Conservation (phyloP, 108 stramenopile species). For the Stephanodiscus minutulus region DNA sequence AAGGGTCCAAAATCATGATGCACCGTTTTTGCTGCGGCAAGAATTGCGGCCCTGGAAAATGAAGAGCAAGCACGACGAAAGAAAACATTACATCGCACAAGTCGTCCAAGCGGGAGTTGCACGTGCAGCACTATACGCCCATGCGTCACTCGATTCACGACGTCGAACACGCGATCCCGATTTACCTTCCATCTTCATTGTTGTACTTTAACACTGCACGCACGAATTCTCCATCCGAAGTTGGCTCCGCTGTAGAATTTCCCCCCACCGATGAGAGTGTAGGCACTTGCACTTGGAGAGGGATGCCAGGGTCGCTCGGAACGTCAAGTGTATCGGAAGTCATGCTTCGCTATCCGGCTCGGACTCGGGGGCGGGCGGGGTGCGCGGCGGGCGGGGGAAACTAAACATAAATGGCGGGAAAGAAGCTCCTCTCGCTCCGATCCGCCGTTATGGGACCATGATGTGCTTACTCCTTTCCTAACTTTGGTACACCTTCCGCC, state of each 20-base stretch:
- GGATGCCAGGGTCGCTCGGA: slow-evolving; percentile 14
- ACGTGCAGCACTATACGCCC: no score
- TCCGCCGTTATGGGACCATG: no score
- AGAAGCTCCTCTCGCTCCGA: no score
- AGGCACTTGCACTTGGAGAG: slow-evolving; percentile 21
- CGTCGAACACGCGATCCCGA: no score
- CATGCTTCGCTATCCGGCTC: neutral
- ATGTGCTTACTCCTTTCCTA: no score
- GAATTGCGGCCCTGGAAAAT: slow-evolving; percentile 28
- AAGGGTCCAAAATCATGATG: slow-evolving; percentile 50
- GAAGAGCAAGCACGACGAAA: neutral
- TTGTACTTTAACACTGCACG: slow-evolving; percentile 34
- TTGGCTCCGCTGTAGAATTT: neutral
- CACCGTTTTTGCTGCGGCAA: slow-evolving; percentile 34
- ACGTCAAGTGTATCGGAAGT: neutral
- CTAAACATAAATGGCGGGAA: neutral
- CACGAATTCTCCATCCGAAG: neutral
- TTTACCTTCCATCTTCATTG: slow-evolving; percentile 31
- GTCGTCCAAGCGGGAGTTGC: no score
- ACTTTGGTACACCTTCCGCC: no score
- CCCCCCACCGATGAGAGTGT: neutral
- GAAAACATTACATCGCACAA: neutral
- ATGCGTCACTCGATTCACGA: no score
- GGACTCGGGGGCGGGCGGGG: neutral
- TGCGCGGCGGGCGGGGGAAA: neutral